phyloP scores from a whole-genome alignment of 495 filamentous ascomycete species.

The Penicillium ucsense region DNA sequence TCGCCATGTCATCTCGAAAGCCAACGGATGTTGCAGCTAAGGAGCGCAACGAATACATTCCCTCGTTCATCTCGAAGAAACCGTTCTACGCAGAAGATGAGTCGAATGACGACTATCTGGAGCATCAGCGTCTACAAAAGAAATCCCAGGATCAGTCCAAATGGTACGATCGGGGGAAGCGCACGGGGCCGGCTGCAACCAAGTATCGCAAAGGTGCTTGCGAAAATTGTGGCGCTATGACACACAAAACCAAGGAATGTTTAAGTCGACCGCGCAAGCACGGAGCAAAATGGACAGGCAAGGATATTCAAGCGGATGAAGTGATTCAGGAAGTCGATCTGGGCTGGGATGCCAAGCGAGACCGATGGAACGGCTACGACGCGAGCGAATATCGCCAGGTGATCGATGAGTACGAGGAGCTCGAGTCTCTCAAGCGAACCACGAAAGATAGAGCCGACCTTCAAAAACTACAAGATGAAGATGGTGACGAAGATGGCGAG shows the following conservation, averaged over 20 bases:
- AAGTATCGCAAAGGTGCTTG: slow-evolving; percentile 97
- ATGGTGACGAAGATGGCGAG: slow-evolving; percentile 44
- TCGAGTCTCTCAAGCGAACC: slow-evolving; percentile 69
- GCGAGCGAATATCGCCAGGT: slow-evolving; percentile 75
- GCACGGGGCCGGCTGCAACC: slow-evolving; percentile 72
- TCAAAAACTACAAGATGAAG: slow-evolving; percentile 39
- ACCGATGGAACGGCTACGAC: slow-evolving; percentile 96
- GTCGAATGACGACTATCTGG: slow-evolving; percentile 78
- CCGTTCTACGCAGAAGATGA: slow-evolving; percentile 92
- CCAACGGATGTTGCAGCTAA: slow-evolving; percentile 47
- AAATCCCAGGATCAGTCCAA: slow-evolving; percentile 52
- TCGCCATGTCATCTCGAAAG: slow-evolving; percentile 36
- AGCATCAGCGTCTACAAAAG: slow-evolving; percentile 88
- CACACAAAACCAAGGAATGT: slow-evolving; percentile 91
- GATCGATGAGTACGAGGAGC: slow-evolving; percentile 75
- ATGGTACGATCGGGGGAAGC: slow-evolving; percentile 86
- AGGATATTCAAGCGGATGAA: slow-evolving; percentile 89
- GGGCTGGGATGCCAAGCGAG: slow-evolving; percentile 97
- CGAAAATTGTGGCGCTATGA: slow-evolving; percentile 96
- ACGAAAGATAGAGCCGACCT: slow-evolving; percentile 34
- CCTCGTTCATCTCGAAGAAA: slow-evolving; percentile 93
- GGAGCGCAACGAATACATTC: slow-evolving; percentile 97
- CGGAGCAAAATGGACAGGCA: slow-evolving; percentile 87
- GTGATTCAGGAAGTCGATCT: slow-evolving; percentile 72
- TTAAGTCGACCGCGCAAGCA: slow-evolving; percentile 79